Conservation (phyloP, 495 filamentous ascomycete genomes). For the Neurospora tetraspora region DNA sequence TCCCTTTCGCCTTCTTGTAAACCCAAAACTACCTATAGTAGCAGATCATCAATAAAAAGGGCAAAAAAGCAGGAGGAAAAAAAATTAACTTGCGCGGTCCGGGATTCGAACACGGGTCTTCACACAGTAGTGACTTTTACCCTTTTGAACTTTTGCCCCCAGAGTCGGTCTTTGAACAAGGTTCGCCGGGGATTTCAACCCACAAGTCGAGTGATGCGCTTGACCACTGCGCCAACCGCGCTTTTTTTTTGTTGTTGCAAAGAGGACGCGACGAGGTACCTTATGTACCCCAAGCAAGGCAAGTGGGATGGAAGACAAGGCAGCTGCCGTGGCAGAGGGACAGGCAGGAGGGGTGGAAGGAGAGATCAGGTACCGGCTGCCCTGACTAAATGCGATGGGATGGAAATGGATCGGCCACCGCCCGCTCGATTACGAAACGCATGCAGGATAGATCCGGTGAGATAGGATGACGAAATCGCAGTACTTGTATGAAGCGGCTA, state of each 20-base stretch:
- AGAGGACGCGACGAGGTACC: background rate
- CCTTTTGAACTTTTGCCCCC: background rate
- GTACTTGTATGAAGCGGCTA: background rate
- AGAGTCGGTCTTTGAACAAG: background rate
- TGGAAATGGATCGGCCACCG: background rate
- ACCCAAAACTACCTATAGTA: background rate
- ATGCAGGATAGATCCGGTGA: background rate
- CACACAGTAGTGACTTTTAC: background rate
- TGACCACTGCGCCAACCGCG: background rate
- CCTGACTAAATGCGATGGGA: background rate
- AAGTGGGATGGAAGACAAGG: background rate
- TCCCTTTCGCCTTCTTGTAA: background rate
- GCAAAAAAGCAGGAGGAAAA: background rate
- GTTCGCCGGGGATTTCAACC: background rate
- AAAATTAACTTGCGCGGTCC: no score
- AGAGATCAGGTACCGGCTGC: background rate
- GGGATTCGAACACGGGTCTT: background rate
- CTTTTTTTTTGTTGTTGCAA: background rate
- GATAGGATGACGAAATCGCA: background rate
- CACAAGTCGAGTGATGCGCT: background rate
- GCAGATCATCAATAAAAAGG: background rate
- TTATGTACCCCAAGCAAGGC: background rate
- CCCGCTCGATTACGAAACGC: background rate
- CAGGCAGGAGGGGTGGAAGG: background rate
- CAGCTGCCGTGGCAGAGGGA: background rate